Conservation (phyloP, 1,284 basidiomycete species). For the Fomitopsis palustris region DNA sequence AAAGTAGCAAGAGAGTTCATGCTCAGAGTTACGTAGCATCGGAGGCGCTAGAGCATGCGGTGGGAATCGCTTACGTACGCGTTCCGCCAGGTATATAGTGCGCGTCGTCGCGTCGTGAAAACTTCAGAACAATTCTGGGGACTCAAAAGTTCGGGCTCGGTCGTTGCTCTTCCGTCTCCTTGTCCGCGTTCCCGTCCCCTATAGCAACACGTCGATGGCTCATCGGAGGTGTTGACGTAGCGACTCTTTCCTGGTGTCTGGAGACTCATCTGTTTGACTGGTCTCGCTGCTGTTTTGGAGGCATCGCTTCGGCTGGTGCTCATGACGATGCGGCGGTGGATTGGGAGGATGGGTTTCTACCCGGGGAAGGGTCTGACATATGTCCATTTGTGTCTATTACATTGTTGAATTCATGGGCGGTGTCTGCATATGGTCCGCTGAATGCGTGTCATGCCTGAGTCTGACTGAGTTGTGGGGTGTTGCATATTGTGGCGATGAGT, state of each 20-base stretch:
- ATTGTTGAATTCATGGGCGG: background rate
- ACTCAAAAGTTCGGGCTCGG: slow-evolving; percentile 87
- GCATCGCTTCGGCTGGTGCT: slow-evolving; percentile 50
- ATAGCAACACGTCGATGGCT: slow-evolving; percentile 47
- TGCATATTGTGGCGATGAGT: too few species aligned
- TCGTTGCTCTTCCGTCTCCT: slow-evolving; percentile 72
- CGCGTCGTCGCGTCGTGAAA: slow-evolving; percentile 9
- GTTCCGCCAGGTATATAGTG: slow-evolving; percentile 8
- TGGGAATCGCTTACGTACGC: slow-evolving; percentile 24
- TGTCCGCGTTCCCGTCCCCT: slow-evolving; percentile 89
- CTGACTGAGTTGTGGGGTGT: too few species aligned
- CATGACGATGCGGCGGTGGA: slow-evolving; percentile 28
- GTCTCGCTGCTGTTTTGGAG: slow-evolving; percentile 42
- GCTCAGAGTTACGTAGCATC: too few species aligned
- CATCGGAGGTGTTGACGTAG: slow-evolving; percentile 25
- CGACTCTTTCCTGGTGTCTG: slow-evolving; percentile 28
- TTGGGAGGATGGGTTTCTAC: slow-evolving; percentile 16
- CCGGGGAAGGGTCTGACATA: slow-evolving; percentile 16
- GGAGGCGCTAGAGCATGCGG: background rate
- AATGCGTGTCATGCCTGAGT: background rate
- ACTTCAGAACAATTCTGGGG: slow-evolving; percentile 64
- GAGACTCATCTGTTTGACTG: slow-evolving; percentile 38
- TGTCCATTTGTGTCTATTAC: background rate
- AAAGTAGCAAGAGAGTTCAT: too few species aligned
- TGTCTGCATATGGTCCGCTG: background rate